Evolutionary conservation across 352 stramenopile species (phyloP).

Genomic region (Phytophthora gonapodyides): DNA sequence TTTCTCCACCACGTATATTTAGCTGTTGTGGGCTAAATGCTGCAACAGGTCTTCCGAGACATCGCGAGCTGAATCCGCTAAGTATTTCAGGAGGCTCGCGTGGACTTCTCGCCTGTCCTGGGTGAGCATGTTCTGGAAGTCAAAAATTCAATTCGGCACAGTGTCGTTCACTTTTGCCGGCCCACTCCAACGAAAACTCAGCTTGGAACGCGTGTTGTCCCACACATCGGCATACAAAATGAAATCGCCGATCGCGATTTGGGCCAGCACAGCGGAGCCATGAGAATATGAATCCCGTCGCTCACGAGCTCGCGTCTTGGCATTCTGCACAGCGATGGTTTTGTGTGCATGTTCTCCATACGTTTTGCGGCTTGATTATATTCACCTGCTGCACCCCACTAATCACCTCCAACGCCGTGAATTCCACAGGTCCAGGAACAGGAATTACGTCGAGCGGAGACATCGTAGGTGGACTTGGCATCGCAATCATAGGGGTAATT

Average conservation of each 20-base stretch:
- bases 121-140: background rate
- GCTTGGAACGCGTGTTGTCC: background rate
- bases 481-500: no score
- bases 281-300: background rate
- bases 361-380: no score
- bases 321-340: background rate
- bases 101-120: background rate
- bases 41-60: background rate
- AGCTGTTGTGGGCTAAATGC: constrained; percentile 1
- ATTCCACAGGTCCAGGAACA: background rate
- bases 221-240: background rate
- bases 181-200: background rate
- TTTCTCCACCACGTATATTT: no score
- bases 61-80: background rate
- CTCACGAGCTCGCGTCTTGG: background rate
- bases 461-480: no score
- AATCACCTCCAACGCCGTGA: background rate
- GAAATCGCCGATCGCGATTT: background rate
- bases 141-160: background rate
- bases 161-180: background rate
- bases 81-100: background rate
- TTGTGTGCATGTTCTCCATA: constrained; percentile 5
- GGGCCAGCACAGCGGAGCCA: background rate
- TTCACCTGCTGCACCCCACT: no score
- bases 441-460: background rate